Evolutionary conservation across 352 stramenopile genomes (phyloP).

Genomic region (Plasmopara halstedii): DNA sequence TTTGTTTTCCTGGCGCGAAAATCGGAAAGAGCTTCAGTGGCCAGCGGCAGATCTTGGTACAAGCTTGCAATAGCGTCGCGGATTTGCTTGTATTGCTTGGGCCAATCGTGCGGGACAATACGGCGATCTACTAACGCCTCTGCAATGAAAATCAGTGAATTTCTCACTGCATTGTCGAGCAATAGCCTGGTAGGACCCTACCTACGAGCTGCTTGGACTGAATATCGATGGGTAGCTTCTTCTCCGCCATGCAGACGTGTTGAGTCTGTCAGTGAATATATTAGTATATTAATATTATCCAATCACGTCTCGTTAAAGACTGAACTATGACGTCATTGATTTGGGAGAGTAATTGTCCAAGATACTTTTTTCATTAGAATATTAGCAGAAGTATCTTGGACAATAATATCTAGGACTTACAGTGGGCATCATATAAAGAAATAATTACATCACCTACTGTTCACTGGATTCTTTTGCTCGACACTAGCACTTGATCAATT

Average conservation of each 20-base stretch:
- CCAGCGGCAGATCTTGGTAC: constrained; percentile 39
- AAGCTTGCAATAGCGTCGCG: constrained; percentile 47
- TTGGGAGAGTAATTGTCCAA: no score
- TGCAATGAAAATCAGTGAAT: constrained; percentile 6
- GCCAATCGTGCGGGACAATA: constrained; percentile 66
- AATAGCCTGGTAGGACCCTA: constrained; percentile 14
- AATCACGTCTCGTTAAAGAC: background rate
- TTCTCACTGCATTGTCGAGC: no score
- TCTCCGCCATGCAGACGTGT: constrained; percentile 37
- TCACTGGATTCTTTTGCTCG: constrained; percentile 12
- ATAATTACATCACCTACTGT: no score
- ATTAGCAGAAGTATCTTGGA: no score
- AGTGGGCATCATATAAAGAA: no score
- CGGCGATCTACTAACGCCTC: constrained; percentile 63
- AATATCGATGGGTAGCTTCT: constrained; percentile 71
- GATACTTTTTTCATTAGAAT: no score
- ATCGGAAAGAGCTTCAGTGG: constrained; percentile 37
- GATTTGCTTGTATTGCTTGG: constrained; percentile 56
- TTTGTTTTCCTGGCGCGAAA: constrained; percentile 37
- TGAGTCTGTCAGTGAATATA: constrained; percentile 1
- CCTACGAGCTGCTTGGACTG: constrained; percentile 73
- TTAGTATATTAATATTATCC: background rate
- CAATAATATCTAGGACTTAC: no score
- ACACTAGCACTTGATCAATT: background rate
- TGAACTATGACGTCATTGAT: constrained; percentile 4